Conservation (phyloP, 2,329 filamentous ascomycete genomes). For the Lachnellula cervina region DNA sequence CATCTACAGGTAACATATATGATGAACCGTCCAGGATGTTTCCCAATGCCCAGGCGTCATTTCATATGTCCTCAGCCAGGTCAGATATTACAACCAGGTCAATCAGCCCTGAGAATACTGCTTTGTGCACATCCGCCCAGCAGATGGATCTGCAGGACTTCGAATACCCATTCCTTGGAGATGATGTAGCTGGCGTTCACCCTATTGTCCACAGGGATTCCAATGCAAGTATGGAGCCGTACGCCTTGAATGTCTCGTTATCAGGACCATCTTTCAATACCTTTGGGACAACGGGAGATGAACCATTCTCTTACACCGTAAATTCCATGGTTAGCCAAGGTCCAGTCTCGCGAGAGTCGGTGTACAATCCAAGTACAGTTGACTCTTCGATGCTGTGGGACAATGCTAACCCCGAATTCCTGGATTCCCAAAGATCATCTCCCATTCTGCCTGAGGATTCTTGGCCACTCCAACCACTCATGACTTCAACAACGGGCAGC, state of each 20-base stretch:
- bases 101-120: conserved; percentile 26
- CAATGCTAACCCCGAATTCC: conserved; percentile 14
- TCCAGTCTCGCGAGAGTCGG: conserved; percentile 21
- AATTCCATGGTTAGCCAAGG: conserved; percentile 16
- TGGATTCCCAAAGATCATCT: conserved; percentile 28
- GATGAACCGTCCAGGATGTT: conserved; percentile 29
- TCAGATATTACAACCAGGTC: conserved; percentile 31
- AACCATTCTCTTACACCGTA: conserved; percentile 17
- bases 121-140: conserved; percentile 26
- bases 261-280: conserved; percentile 19
- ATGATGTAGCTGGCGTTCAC: conserved; percentile 23
- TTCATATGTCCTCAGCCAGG: conserved; percentile 29
- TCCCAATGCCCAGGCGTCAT: conserved; percentile 26
- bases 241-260: conserved; percentile 18
- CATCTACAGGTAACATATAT: conserved; percentile 22
- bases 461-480: conserved; percentile 19
- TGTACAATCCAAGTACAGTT: conserved; percentile 19
- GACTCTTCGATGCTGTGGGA: conserved; percentile 27
- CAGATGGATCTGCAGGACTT: conserved; percentile 27
- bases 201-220: conserved; percentile 23
- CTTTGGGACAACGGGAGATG: conserved; percentile 22
- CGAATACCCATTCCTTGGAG: conserved; percentile 26
- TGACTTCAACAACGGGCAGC: conserved; percentile 22
- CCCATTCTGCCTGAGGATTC: conserved; percentile 24
- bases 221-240: conserved; percentile 15